Conservation (phyloP, 75 land plant genomes). For the Isoetes taiwanensis region DNA sequence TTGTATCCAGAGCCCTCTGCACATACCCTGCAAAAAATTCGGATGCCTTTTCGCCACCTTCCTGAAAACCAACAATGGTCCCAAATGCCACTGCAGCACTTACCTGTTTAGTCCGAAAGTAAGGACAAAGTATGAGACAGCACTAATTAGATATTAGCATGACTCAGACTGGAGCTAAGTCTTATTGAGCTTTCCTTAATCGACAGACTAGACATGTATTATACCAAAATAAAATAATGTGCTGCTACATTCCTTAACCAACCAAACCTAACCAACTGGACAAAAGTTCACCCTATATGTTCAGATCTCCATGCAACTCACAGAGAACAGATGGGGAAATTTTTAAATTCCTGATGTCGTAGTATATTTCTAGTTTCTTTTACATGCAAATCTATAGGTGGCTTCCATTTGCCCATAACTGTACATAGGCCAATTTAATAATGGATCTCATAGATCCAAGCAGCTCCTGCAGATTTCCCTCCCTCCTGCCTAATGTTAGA, state of each 20-base stretch:
- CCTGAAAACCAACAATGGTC: constrained; percentile 49
- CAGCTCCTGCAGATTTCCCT: background rate
- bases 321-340: no score
- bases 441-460: background rate
- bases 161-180: background rate
- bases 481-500: background rate
- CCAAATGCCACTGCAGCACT: constrained; percentile 77
- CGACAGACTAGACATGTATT: background rate
- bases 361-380: no score
- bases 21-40: constrained; percentile 93
- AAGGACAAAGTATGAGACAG: background rate
- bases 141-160: background rate
- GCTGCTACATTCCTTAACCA: background rate
- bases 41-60: constrained; percentile 70
- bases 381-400: no score
- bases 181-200: background rate
- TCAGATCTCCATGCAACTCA: no score
- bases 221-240: background rate
- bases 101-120: constrained; percentile 36
- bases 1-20: background rate
- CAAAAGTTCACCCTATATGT: no score
- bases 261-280: background rate
- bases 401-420: no score
- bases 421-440: no score
- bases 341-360: no score